Percentiles rank a stretch among this genome's conserved stretches.
Conservation (phyloP, 768 basidiomycete genomes). For the Hysterangium stoloniferum region DNA sequence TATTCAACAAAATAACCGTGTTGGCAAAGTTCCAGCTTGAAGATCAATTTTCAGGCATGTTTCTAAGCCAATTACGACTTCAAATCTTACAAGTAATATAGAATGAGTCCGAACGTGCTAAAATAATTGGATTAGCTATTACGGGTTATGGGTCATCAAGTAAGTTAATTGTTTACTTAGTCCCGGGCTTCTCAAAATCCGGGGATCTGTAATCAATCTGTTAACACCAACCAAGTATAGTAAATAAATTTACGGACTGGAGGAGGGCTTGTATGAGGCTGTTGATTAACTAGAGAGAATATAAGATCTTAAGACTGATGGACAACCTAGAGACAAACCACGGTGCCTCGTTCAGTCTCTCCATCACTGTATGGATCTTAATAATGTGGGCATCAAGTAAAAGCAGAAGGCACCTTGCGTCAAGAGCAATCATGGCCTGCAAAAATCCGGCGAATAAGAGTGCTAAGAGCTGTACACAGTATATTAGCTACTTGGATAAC, state of each 20-base stretch:
- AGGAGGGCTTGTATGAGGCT: slow-evolving; percentile 72
- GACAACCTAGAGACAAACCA: slow-evolving; percentile 29
- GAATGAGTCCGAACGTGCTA: slow-evolving; percentile 41
- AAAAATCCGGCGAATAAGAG: slow-evolving; percentile 78
- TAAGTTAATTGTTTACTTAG: too few species aligned
- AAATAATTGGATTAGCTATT: slow-evolving; percentile 14
- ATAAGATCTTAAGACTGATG: neutral
- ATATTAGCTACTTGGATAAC: neutral
- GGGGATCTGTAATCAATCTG: slow-evolving; percentile 40
- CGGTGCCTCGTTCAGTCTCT: slow-evolving; percentile 41
- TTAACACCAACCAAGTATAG: neutral
- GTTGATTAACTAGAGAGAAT: slow-evolving; percentile 50
- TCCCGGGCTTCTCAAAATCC: slow-evolving; percentile 50
- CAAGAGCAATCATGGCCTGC: slow-evolving; percentile 83
- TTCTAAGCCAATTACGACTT: neutral
- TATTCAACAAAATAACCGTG: slow-evolving; percentile 80
- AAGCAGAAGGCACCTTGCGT: slow-evolving; percentile 47
- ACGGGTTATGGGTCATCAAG: slow-evolving; percentile 30
- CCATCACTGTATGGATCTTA: slow-evolving; percentile 44
- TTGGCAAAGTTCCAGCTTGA: slow-evolving; percentile 76
- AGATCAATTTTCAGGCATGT: slow-evolving; percentile 4
- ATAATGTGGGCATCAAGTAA: neutral
- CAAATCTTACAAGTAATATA: slow-evolving; percentile 72
- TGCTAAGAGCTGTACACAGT: slow-evolving; percentile 53
- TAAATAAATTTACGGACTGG: slow-evolving; percentile 42